Evolutionary conservation across 2,329 filamentous ascomycete species (phyloP), one percentile per base, ranked within the genome.

Genomic region (Aspergillus sp.): DNA sequence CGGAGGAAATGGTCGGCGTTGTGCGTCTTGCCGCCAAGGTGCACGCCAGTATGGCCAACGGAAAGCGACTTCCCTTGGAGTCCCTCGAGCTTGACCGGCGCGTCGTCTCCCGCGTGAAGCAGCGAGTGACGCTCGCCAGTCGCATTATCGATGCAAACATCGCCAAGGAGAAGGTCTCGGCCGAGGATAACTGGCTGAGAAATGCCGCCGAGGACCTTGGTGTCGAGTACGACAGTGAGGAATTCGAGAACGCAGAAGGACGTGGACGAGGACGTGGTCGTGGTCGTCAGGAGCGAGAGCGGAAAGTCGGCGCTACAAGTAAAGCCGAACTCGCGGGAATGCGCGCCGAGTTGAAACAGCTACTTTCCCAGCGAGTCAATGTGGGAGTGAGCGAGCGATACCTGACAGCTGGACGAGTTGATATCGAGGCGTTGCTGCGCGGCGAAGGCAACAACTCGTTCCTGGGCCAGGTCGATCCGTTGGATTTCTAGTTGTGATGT

Each of bases 221-320:
- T 0, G 91, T 98, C 0, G 94, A 97, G 55, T 96, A 96, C 72
- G 92, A 98, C 71, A 90, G 87, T 61, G 92, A 96, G 39, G 92
- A 96, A 50, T 89, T 96, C 62, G 90, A 84, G 80, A 90, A 65
- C 85, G 87, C 6, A 82, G 36, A 81, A 56, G 63, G 65, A 24
- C 64, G 66, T 22, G 68, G 64, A 10, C 67, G 70, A 11, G 89
- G 90, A 0, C 83, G 92, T 52, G 92, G 92, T 4, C 83, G 91
- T 39, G 92, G 92, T 7, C 86, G 85, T 45, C 89, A 89, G 77
- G 82, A 87, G 77, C 90, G 90, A 77, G 89, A 95, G 72, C 86
- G 88, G 68, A 86, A 89, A 75, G 87, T 87, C 4, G 82, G 85
- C 52, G 81, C 75, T 6, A 73, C 93, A 67, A 87, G 82, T 1